Percentiles rank a stretch among this genome's conserved stretches.
Evolutionary conservation across 345 rosid genomes (phyloP).

Genomic region (Firmiana major): DNA sequence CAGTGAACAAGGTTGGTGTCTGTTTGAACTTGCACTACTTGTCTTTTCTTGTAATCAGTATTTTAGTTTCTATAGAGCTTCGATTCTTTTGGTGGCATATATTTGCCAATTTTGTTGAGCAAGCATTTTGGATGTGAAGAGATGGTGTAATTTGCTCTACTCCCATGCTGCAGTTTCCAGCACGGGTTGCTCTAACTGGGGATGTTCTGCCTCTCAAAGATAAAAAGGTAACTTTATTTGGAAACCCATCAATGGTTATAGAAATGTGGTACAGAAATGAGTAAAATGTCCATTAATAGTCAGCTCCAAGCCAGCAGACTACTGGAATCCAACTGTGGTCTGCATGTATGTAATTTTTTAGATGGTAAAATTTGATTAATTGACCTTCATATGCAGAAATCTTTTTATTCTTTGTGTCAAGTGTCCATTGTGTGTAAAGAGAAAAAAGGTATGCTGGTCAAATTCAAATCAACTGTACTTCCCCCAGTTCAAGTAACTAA

Average conservation of each 20-base stretch:
- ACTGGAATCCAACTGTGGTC: background rate
- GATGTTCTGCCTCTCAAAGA: conserved; percentile 62
- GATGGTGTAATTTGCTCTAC: conserved; percentile 14
- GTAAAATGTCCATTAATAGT: background rate
- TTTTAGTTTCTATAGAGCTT: background rate
- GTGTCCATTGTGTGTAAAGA: background rate
- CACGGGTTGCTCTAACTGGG: conserved; percentile 73
- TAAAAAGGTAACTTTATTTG: conserved; percentile 46
- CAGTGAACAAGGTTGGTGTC: conserved; percentile 55
- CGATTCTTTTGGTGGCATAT: background rate
- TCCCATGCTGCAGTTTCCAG: conserved; percentile 57
- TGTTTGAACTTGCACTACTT: conserved; percentile 7
- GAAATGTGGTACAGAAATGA: background rate
- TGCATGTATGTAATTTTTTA: background rate
- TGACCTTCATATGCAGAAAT: background rate
- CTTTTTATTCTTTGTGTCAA: background rate
- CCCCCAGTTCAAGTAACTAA: background rate
- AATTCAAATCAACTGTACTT: background rate
- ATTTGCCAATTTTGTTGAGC: conserved; percentile 1
- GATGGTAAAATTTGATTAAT: background rate
- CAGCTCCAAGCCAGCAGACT: background rate
- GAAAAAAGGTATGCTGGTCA: background rate
- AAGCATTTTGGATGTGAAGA: background rate
- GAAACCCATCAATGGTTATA: background rate
- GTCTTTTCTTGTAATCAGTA: conserved; percentile 10